Conservation (phyloP, 805 yeast genomes). For the Millerozyma acaciae region DNA sequence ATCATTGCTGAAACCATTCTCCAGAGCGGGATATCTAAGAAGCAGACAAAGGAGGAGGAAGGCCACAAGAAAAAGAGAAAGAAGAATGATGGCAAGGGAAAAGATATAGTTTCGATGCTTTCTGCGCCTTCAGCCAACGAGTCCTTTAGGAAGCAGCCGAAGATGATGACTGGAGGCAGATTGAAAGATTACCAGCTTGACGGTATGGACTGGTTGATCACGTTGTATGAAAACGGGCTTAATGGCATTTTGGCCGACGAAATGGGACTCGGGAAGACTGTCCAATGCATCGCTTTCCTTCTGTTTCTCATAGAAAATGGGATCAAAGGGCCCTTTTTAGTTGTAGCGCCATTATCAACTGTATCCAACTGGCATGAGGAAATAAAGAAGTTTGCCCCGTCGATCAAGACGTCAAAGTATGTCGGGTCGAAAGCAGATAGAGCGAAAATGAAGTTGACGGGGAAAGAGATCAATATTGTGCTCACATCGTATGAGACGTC, state of each 20-base stretch:
- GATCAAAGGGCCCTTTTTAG: constrained; percentile 70
- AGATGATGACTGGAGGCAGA: constrained; percentile 40
- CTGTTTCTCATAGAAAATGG: constrained; percentile 77
- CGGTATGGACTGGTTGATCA: constrained; percentile 87
- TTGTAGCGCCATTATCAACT: constrained; percentile 82
- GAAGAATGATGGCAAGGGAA: constrained; percentile 5
- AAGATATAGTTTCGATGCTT: constrained; percentile 16
- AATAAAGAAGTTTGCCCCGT: constrained; percentile 69
- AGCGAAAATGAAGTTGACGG: constrained; percentile 30
- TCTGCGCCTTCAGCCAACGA: constrained; percentile 7
- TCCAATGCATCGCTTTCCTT: constrained; percentile 79
- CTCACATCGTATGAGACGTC: constrained; percentile 82
- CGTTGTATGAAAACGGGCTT: constrained; percentile 87
- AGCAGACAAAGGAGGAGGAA: constrained; percentile 17
- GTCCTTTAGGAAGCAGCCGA: constrained; percentile 27
- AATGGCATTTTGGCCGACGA: constrained; percentile 97
- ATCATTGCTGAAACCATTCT: constrained; percentile 79
- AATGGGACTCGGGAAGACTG: constrained; percentile 95
- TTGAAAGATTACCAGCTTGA: constrained; percentile 84
- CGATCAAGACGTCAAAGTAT: constrained; percentile 57
- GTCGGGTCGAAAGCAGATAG: constrained; percentile 63
- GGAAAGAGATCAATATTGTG: constrained; percentile 46
- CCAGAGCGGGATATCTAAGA: constrained; percentile 38
- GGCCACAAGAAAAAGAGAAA: constrained; percentile 9
- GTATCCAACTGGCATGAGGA: constrained; percentile 83